These are phyloP conservation scores for Entomortierella beljakovae DNA, from an alignment of 192 early-diverging fungal genomes.

Conservation along the genomic window DNA sequence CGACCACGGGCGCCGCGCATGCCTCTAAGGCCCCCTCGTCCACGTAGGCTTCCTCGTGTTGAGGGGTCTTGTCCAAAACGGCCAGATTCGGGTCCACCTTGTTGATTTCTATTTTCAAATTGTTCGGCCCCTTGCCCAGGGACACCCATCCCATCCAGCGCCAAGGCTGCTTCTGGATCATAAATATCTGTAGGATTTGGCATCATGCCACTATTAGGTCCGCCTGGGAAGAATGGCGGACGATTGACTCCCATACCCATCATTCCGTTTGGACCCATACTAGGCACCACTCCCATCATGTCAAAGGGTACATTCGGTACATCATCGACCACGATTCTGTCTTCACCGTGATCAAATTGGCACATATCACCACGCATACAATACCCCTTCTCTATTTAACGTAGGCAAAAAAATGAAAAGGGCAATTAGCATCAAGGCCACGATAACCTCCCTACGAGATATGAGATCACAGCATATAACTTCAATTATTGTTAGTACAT, in stretches of 20 bases:
- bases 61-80: constrained; percentile 21
- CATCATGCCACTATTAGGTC: constrained; percentile 34
- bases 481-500: constrained; percentile 2
- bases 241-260: constrained; percentile 49
- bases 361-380: constrained; percentile 87
- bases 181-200: constrained; percentile 56
- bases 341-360: constrained; percentile 80
- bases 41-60: constrained; percentile 24
- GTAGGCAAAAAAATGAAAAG: neutral
- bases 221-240: constrained; percentile 58
- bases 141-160: constrained; percentile 10
- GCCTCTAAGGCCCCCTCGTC: constrained; percentile 54
- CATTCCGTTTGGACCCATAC: constrained; percentile 44
- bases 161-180: constrained; percentile 61
- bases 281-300: constrained; percentile 43
- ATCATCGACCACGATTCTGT: constrained; percentile 76
- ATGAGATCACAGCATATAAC: neutral
- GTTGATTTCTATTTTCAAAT: constrained; percentile 13
- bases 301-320: constrained; percentile 51
- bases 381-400: constrained; percentile 74
- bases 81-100: constrained; percentile 22
- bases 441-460: too few species aligned
- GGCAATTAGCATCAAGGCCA: neutral
- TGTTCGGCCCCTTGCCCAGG: constrained; percentile 5
- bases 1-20: constrained; percentile 59